phyloP scores from a whole-genome alignment of 2,329 filamentous ascomycete genomes.

The Leptodontidium sp. region DNA sequence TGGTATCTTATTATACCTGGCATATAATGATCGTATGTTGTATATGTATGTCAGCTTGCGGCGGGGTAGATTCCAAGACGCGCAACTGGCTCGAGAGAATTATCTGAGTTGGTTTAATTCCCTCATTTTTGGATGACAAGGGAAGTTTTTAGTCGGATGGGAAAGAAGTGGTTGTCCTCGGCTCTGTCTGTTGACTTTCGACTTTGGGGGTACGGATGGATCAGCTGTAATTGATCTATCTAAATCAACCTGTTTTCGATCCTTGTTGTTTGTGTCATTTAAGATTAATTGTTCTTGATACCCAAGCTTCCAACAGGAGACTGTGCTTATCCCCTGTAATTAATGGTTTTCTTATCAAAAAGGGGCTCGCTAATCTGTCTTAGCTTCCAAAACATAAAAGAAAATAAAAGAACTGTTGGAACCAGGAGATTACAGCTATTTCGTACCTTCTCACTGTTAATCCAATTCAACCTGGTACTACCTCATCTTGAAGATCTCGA shows the following conservation, averaged over 20 bases:
- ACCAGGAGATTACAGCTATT: too few relatives aligned
- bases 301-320: too few relatives aligned
- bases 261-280: too few relatives aligned
- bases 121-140: not conserved
- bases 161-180: too few relatives aligned
- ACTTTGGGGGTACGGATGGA: too few relatives aligned
- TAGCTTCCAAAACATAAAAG: not conserved
- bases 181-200: too few relatives aligned
- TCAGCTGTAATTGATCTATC: too few relatives aligned
- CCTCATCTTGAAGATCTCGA: not conserved
- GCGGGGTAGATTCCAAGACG: not conserved
- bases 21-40: not conserved
- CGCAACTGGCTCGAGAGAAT: not conserved
- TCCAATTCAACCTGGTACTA: too few relatives aligned
- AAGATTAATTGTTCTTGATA: too few relatives aligned
- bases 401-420: not conserved
- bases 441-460: too few relatives aligned
- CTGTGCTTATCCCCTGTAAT: too few relatives aligned
- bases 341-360: not conserved
- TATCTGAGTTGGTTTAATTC: not conserved
- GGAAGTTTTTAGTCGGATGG: not conserved
- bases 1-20: not conserved
- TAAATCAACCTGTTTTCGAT: too few relatives aligned
- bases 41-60: not conserved
- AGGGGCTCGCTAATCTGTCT: constrained; percentile 16